Base-by-base conservation (phyloP, 306 rosid genomes). In the Cicer chorassanicum region DNA sequence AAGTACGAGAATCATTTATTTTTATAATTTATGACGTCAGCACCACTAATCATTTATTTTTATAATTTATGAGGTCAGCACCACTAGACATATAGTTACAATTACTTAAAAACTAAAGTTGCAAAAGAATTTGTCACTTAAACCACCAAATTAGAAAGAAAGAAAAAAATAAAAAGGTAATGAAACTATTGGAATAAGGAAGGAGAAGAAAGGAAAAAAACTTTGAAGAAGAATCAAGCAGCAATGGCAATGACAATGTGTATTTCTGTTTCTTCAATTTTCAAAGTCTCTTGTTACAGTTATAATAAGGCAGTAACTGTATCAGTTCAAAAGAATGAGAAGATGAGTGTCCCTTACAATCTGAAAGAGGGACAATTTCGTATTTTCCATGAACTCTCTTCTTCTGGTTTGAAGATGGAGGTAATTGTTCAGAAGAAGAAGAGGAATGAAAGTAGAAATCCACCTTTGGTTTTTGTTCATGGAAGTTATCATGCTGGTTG, bases 401-500 rank as follows among this genome's bases (percentile, higher is more conserved):
- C 90, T 40, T 84, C 90, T 40, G 98, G 96, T 50, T 81, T 92
- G 44, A 91, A 79, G 83, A 83, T 90, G 94, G 98, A 92, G 80
- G 91, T 82, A 1, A 84, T 92, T 61, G 78, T 81, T 49, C 88
- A 90, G 55, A 90, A 87, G 75, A 85, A 84, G 59, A 67, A 62
- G 54, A 82, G 55, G 16, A 70, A 74, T 21, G 76, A 56, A 15
- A 43, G 5, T 39, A 70, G 74, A 61, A 75, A 57, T 44, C 88
- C 92, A 46, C 84, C 96, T 78, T 86, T 93, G 70, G 88, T 93
- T 5, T 93, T 90, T 76, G 89, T 90, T 78, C 98, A 93, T 84
- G 98, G 98, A 82, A 93, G 98, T 75, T 93, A 93, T 84, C 98
- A 93, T 60, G 96, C 98, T 73, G 95, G 96, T 83, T 93, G 98